Percentiles rank a stretch among this genome's conserved stretches.
phyloP scores from a whole-genome alignment of 1,139 yeast genomes.

The Candida neerlandica region DNA sequence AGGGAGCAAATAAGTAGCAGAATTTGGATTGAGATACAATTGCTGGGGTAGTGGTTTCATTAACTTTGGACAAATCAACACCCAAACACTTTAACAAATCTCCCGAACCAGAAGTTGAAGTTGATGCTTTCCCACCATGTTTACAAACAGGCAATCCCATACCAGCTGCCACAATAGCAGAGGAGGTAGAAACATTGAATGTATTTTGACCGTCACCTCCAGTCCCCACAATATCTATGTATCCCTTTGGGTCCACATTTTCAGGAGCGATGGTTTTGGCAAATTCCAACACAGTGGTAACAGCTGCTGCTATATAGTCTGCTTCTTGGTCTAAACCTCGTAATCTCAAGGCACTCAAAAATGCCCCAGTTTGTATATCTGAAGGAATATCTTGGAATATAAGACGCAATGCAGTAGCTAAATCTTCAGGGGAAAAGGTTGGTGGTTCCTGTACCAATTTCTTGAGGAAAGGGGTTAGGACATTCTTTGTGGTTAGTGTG shows the following conservation, averaged over 20 bases:
- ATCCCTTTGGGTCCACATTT: constrained; percentile 52
- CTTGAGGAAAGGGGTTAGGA: constrained; percentile 64
- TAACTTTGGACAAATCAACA: constrained; percentile 71
- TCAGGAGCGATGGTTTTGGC: constrained; percentile 52
- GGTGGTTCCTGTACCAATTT: constrained; percentile 62
- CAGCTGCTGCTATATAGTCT: constrained; percentile 84
- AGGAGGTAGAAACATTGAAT: constrained; percentile 91
- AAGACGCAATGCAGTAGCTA: constrained; percentile 58
- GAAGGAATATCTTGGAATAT: constrained; percentile 62
- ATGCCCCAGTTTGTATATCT: constrained; percentile 76
- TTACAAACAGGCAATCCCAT: constrained; percentile 80
- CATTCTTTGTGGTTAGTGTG: constrained; percentile 22
- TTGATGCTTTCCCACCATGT: constrained; percentile 97
- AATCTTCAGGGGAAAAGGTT: constrained; percentile 59
- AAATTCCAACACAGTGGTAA: constrained; percentile 63
- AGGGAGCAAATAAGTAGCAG: constrained; percentile 87
- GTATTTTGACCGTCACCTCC: constrained; percentile 99
- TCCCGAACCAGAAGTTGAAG: constrained; percentile 92
- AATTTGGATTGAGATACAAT: constrained; percentile 61
- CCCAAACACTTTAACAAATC: constrained; percentile 80
- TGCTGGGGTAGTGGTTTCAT: constrained; percentile 61
- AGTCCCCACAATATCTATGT: constrained; percentile 92
- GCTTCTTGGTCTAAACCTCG: constrained; percentile 83
- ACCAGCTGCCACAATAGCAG: constrained; percentile 94
- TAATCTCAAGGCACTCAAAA: constrained; percentile 73